Base-by-base conservation (phyloP, 2,329 filamentous ascomycete species). In the Scopulariopsis brevicaulis region DNA sequence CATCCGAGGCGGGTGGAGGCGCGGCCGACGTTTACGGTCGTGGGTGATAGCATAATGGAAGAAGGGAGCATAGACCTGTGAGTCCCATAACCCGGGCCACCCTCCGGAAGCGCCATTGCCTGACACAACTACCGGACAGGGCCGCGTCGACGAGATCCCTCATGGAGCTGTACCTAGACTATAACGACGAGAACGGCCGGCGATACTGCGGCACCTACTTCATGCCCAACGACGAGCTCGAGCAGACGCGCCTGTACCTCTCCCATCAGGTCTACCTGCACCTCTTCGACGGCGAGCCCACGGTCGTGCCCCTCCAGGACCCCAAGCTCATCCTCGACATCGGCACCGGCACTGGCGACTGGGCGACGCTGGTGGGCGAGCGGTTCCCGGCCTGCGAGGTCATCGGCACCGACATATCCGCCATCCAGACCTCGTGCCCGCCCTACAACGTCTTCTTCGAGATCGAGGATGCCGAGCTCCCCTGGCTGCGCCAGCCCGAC, bases 161-260 rank as follows among this genome's bases (percentile, higher is more conserved):
- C 55, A 77, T 74, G 65, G 74, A 74, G 48, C 68, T 71, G 59
- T 77, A 79, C 61, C 72, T 86, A 35, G 77, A 83, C 65, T 79
- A 80, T 62, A 73, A 81, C 58, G 72, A 79, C 60, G 82, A 86
- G 61, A 79, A 87, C 68, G 81, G 77, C 51, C 80, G 84, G 24
- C 77, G 85, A 62, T 85, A 83, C 65, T 84, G 84, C 64, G 74
- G 79, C 37, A 74, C 76, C 37, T 87, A 86, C 64, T 83, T 76
- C 66, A 84, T 86, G 77, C 84, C 84, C 15, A 86, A 85, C 66
- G 84, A 87, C 64, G 80, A 85, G 53, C 70, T 76, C 53, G 84
- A 87, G 65, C 82, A 86, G 67, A 81, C 82, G 53, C 80, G 84
- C 50, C 68, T 85, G 55, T 78, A 80, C 59, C 73, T 87, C 56